Evolutionary conservation across 106 monocot genomes (phyloP).

Genomic region (Agapanthus africanus): DNA sequence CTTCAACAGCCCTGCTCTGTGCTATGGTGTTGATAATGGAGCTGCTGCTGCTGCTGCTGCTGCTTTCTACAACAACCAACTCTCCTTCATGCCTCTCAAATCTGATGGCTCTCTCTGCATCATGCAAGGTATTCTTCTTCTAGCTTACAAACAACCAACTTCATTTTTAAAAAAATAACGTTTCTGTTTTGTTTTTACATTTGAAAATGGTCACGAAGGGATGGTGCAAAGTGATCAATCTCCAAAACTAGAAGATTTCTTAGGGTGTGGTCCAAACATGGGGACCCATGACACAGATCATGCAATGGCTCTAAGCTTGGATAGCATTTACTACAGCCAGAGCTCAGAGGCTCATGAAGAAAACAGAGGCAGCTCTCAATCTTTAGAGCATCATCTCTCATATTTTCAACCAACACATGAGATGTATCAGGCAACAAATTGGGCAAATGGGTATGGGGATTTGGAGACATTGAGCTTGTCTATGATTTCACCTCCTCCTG

Average conservation of each 20-base stretch:
- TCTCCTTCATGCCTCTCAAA: slow-evolving; percentile 83
- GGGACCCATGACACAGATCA: slow-evolving; percentile 57
- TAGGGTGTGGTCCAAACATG: slow-evolving; percentile 62
- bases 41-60: slow-evolving; percentile 24
- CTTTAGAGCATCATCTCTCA: slow-evolving; percentile 17
- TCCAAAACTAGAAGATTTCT: slow-evolving; percentile 95
- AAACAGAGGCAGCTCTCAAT: slow-evolving; percentile 35
- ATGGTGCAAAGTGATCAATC: slow-evolving; percentile 54
- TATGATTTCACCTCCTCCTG: slow-evolving; percentile 88
- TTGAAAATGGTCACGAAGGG: slow-evolving; percentile 21
- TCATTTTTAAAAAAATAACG: slow-evolving; percentile 12
- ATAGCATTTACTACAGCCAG: slow-evolving; percentile 50
- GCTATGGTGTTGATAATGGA: slow-evolving; percentile 59
- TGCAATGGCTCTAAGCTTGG: slow-evolving; percentile 81
- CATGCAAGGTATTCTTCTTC: slow-evolving; percentile 82
- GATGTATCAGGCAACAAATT: slow-evolving; percentile 28
- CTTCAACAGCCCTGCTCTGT: slow-evolving; percentile 27
- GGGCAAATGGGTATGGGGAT: slow-evolving; percentile 41
- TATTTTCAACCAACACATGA: slow-evolving; percentile 59
- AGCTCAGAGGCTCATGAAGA: slow-evolving; percentile 44
- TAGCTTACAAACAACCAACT: background rate
- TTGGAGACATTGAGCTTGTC: slow-evolving; percentile 76
- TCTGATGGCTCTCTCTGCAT: slow-evolving; percentile 98
- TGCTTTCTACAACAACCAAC: slow-evolving; percentile 56
- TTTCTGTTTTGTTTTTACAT: background rate